Conservation (phyloP, 177 flowering plant genomes). For the Vitis hybrid region DNA sequence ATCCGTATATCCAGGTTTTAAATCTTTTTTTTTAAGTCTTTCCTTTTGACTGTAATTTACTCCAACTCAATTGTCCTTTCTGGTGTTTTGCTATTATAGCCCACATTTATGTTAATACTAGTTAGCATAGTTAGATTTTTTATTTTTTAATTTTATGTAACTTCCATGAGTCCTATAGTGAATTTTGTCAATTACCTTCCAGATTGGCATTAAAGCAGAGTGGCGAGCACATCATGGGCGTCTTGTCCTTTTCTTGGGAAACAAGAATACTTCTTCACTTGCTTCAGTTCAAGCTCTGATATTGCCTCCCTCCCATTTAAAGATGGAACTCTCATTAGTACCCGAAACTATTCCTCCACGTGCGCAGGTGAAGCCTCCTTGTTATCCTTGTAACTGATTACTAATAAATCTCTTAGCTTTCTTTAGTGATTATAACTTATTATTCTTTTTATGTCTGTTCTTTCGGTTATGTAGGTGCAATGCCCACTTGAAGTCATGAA, state of each 20-base stretch:
- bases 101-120: background rate
- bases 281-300: constrained; percentile 82
- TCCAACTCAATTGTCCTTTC: background rate
- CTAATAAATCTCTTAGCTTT: constrained; percentile 1
- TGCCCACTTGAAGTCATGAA: constrained; percentile 92
- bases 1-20: constrained; percentile 86
- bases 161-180: background rate
- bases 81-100: background rate
- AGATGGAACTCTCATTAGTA: constrained; percentile 80
- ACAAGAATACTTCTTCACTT: constrained; percentile 87
- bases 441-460: constrained; percentile 1
- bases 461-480: constrained; percentile 64
- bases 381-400: background rate
- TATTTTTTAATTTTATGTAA: too few species aligned
- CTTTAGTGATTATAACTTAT: background rate
- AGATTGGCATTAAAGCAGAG: constrained; percentile 98
- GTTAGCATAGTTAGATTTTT: background rate
- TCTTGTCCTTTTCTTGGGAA: constrained; percentile 95
- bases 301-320: constrained; percentile 88
- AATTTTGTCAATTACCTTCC: constrained; percentile 14
- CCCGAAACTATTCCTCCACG: constrained; percentile 98
- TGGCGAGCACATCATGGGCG: constrained; percentile 95
- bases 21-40: background rate
- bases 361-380: constrained; percentile 71
- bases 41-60: background rate